A percentile compares a stretch with the other conserved stretches of the same genome.
Conservation (phyloP, 768 basidiomycete species). For the Kwoniella bestiolae region DNA sequence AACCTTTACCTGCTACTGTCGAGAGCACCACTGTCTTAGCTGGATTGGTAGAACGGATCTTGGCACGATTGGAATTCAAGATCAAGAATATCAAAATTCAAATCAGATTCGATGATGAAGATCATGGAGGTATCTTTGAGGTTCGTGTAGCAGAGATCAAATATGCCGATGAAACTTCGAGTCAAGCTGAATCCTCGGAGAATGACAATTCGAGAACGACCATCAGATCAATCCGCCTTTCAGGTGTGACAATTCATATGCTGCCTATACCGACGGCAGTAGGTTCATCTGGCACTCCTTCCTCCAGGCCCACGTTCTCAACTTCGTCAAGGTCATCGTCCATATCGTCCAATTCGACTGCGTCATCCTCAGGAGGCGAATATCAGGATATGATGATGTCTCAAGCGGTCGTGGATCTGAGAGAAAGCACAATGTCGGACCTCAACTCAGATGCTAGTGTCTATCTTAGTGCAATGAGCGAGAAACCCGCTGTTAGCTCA, state of each 20-base stretch:
- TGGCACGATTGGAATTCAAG: slow-evolving; percentile 54
- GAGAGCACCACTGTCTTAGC: slow-evolving; percentile 57
- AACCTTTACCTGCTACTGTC: slow-evolving; percentile 29
- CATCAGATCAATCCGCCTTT: slow-evolving; percentile 29
- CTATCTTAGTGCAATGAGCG: slow-evolving; percentile 27
- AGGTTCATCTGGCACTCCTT: neutral
- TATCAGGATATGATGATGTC: slow-evolving; percentile 57
- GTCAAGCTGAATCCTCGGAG: slow-evolving; percentile 13
- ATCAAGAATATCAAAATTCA: slow-evolving; percentile 46
- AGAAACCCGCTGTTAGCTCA: neutral
- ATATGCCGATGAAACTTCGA: slow-evolving; percentile 41
- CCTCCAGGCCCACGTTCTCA: slow-evolving; percentile 5
- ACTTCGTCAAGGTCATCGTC: slow-evolving; percentile 37
- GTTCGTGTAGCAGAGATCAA: slow-evolving; percentile 43
- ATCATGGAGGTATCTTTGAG: slow-evolving; percentile 39
- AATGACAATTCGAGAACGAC: slow-evolving; percentile 9
- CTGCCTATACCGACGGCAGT: slow-evolving; percentile 13
- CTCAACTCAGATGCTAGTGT: slow-evolving; percentile 28
- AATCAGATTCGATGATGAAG: slow-evolving; percentile 32
- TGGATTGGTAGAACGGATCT: slow-evolving; percentile 55
- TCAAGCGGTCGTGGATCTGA: slow-evolving; percentile 57
- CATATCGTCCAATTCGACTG: slow-evolving; percentile 18
- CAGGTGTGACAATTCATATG: slow-evolving; percentile 33
- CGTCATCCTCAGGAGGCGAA: slow-evolving; percentile 31
- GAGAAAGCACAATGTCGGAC: slow-evolving; percentile 44